These are phyloP conservation scores for Astraeus odoratus DNA, from an alignment of 768 basidiomycete genomes.

Conservation along the genomic window DNA sequence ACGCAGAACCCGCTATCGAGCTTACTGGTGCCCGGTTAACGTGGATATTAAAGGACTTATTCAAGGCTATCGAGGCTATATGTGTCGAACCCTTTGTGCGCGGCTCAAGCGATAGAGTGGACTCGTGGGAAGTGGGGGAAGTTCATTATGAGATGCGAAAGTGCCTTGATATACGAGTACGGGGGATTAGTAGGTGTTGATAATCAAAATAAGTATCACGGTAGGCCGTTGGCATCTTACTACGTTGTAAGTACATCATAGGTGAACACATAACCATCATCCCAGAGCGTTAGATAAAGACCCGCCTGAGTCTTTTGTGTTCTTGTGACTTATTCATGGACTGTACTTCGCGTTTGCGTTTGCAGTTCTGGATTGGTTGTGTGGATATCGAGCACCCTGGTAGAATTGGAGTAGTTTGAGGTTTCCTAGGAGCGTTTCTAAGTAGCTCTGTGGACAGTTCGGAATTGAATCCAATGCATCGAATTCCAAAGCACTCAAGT, in stretches of 20 bases:
- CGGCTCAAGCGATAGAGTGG: conserved; percentile 2
- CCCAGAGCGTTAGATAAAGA: too few species aligned
- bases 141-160: conserved; percentile 51
- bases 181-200: conserved; percentile 22
- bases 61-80: conserved; percentile 58
- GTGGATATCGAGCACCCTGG: not conserved
- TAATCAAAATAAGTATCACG: too few species aligned
- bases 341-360: conserved; percentile 8
- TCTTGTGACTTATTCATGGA: not conserved
- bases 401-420: not conserved
- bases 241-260: too few species aligned
- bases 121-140: conserved; percentile 48
- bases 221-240: too few species aligned
- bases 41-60: conserved; percentile 78
- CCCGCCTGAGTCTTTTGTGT: too few species aligned
- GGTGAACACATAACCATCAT: too few species aligned
- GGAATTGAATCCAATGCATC: conserved; percentile 14
- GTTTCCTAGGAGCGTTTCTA: not conserved
- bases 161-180: conserved; percentile 53
- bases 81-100: conserved; percentile 60
- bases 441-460: conserved; percentile 11
- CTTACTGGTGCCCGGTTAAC: conserved; percentile 79
- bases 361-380: conserved; percentile 8
- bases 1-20: conserved; percentile 94
- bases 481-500: conserved; percentile 21